These are phyloP conservation scores for Talaromyces sp. DNA, from an alignment of 2,329 filamentous ascomycete species.

Conservation along the genomic window DNA sequence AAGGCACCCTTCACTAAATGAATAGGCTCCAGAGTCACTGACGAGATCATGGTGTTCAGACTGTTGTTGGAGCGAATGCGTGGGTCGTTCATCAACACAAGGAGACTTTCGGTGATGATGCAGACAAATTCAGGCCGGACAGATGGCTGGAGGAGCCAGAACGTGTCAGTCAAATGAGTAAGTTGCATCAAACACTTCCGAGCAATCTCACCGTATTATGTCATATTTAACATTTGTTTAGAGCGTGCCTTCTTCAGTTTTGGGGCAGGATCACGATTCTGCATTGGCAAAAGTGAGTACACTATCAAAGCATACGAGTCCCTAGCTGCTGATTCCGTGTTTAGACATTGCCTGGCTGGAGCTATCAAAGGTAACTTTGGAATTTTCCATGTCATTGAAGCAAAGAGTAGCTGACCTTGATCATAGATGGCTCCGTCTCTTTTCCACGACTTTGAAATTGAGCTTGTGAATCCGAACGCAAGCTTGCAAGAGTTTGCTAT, in stretches of 20 bases:
- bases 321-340: not conserved
- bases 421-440: not conserved
- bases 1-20: not conserved
- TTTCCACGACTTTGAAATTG: not conserved
- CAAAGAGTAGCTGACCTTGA: not conserved
- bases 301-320: not conserved
- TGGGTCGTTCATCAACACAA: conserved; percentile 17
- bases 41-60: not conserved
- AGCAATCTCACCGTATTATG: not conserved
- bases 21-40: not conserved
- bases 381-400: not conserved
- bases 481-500: not conserved
- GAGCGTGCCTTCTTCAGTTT: conserved; percentile 21
- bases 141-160: conserved; percentile 11
- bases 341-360: not conserved
- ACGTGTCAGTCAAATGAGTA: conserved; percentile 13
- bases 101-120: conserved; percentile 15
- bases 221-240: not conserved
- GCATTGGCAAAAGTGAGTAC: conserved; percentile 21
- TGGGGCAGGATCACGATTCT: conserved; percentile 20
- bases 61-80: conserved; percentile 10
- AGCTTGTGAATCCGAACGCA: not conserved
- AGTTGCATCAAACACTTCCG: not conserved
- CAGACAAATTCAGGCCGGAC: conserved; percentile 15
- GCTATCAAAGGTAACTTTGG: not conserved